Evolutionary conservation across 2,329 filamentous ascomycete genomes (phyloP), one percentile per base, ranked within the genome.

Genomic region (Zymoseptoria passerinii): DNA sequence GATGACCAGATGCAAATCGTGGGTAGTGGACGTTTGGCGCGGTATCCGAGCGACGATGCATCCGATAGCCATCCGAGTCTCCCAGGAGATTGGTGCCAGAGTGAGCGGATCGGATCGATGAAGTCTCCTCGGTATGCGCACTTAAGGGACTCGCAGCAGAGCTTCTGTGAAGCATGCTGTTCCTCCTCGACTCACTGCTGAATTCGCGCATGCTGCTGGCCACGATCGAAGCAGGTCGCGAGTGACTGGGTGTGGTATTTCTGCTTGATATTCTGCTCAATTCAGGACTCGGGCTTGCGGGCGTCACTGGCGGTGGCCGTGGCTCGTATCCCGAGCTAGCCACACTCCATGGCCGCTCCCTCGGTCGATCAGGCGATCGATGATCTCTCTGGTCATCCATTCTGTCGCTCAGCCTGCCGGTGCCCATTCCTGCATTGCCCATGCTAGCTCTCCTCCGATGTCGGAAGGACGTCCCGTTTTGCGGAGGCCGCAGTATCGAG

Each of bases 231-330:
- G 69, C 64, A 4, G 69, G 69, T 51, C 70, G 59, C 16, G 70
- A 72, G 35, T 70, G 68, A 48, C 58, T 67, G 2, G 70, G 69
- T 28, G 70, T 72, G 62, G 58, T 68, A 52, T 64, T 69, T 27
- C 70, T 60, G 59, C 68, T 71, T 16, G 69, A 52, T 77, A 81
- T 59, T 77, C 77, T 19, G 77, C 77, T 60, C 79, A 83, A 50
- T 56, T 72, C 70, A 9, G 83, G 70, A 19, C 80, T 80, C 28
- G 79, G 78, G 53, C 83, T 84, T 13, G 83, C 83, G 19, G 84
- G 83, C 1, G 83, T 85, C 1, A 83, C 84, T 5, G 84, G 83
- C 51, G 84, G 83, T 51, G 84, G 83, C 59, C 81, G 75, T 52
- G 83, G 81, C 18, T 83, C 70, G 28, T 63, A 61, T 28, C 57